Evolutionary conservation across 768 basidiomycete genomes (phyloP), one percentile per base, ranked within the genome.

Genomic region (Tricholoma matsutake): DNA sequence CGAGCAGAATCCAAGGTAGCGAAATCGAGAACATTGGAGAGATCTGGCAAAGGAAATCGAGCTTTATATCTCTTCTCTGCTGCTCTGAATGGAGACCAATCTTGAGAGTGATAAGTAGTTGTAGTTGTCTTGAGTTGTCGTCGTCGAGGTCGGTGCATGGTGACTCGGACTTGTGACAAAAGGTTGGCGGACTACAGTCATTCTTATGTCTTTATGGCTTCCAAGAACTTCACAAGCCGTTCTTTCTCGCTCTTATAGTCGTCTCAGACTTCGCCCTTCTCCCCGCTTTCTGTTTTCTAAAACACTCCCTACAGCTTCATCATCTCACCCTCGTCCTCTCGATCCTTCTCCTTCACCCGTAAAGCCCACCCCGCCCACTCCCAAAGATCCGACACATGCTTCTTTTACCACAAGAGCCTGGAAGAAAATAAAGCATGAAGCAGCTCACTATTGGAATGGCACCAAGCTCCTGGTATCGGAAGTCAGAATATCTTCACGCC

Each of bases 371-470:
- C 80, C 80, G 7, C 85, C 84, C 9, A 73, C 79, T 0, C 74
- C 80, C 32, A 81, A 80, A 65, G 79, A 82, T 34, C 59, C 68
- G 7, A 62, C 79, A 3, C 72, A 78, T 43, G 70, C 66, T 18
- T 80, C 83, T 11, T 72, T 92, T 3, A 60, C 78, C 41, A 79
- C 84, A 9, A 81, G 95, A 39, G 83, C 84, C 6, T 98, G 96
- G 96, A 90, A 89, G 66, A 91, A 87, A 67, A 87, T 98, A 63
- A 99, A 98, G 78, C 92, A 98, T 68, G 97, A 98, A 74, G 94
- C 89, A 0, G 83, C 86, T 61, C 96, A 99, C 73, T 99, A 98
- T 73, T 98, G 96, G 96, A 89, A 95, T 64, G 96, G 97, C 10
- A 84, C 92, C 1, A 97, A 97, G 71, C 85, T 99, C 4, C 81